phyloP scores from a whole-genome alignment of 768 basidiomycete species.

The Boletus patriciae region DNA sequence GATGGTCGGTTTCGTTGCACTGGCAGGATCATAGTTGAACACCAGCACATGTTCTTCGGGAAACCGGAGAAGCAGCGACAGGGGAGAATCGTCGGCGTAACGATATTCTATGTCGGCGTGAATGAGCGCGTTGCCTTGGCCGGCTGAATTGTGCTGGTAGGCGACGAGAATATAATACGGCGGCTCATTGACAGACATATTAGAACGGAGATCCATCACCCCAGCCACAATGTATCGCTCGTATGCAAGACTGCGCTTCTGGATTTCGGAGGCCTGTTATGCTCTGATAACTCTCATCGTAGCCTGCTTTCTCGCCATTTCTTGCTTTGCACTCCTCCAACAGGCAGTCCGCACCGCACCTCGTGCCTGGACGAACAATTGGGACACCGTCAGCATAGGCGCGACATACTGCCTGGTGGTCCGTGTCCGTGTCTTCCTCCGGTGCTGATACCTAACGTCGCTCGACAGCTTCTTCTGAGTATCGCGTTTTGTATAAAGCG shows the following conservation, averaged over 20 bases:
- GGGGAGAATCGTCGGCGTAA: constrained; percentile 75
- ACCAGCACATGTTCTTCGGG: constrained; percentile 72
- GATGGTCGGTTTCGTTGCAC: constrained; percentile 42
- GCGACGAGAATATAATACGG: constrained; percentile 74
- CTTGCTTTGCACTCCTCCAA: constrained; percentile 62
- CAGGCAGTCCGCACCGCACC: constrained; percentile 72
- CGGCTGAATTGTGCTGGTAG: constrained; percentile 40
- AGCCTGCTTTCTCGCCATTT: constrained; percentile 57
- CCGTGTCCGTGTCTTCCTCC: constrained; percentile 32
- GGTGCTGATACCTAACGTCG: neutral
- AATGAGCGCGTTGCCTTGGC: constrained; percentile 39
- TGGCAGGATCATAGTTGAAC: constrained; percentile 61
- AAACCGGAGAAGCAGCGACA: constrained; percentile 58
- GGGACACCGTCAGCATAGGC: constrained; percentile 67
- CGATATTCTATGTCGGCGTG: constrained; percentile 81
- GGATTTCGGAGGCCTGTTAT: constrained; percentile 58
- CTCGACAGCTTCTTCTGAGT: constrained; percentile 52
- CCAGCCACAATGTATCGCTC: constrained; percentile 24
- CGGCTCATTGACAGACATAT: constrained; percentile 27
- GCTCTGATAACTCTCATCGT: constrained; percentile 49
- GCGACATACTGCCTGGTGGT: constrained; percentile 73
- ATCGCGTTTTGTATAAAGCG: constrained; percentile 66
- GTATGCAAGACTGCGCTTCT: constrained; percentile 44
- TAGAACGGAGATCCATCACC: neutral
- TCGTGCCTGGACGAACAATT: constrained; percentile 57